These are phyloP conservation scores for Erythrobasidium yunnanense DNA, from an alignment of 768 basidiomycete species.

Conservation along the genomic window DNA sequence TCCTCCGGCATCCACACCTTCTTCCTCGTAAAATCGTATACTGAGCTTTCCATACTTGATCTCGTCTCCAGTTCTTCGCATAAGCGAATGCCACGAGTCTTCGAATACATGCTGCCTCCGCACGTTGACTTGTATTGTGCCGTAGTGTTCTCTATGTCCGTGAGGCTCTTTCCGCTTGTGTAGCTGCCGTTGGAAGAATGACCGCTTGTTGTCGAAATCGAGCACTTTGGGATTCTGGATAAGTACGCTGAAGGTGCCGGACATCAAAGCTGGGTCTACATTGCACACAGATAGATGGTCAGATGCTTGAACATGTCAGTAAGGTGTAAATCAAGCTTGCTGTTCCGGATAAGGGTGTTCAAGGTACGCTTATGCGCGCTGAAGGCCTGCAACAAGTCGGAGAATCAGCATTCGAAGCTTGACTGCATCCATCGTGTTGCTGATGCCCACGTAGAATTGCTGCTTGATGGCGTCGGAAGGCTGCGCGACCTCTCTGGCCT, in stretches of 20 bases:
- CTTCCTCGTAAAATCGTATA: constrained; percentile 85
- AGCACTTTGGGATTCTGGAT: constrained; percentile 91
- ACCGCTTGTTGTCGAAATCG: constrained; percentile 99
- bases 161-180: constrained; percentile 62
- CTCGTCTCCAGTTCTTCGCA: constrained; percentile 81
- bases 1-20: constrained; percentile 96
- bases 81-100: constrained; percentile 87
- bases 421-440: neutral
- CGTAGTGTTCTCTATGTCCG: constrained; percentile 57
- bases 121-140: constrained; percentile 76
- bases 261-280: constrained; percentile 77
- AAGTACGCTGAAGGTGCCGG: constrained; percentile 90
- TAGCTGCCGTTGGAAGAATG: constrained; percentile 84
- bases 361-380: constrained; percentile 73
- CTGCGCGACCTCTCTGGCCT: constrained; percentile 1
- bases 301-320: too few species aligned
- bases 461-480: constrained; percentile 17
- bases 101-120: constrained; percentile 76
- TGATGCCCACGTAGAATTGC: constrained; percentile 15
- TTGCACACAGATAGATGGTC: neutral
- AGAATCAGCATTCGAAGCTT: too few species aligned
- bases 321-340: neutral
- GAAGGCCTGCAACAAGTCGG: too few species aligned
- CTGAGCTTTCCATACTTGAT: constrained; percentile 97
- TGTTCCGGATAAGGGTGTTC: constrained; percentile 78